Conservation (phyloP, 108 stramenopile species). For the Skeletonema grethae region DNA sequence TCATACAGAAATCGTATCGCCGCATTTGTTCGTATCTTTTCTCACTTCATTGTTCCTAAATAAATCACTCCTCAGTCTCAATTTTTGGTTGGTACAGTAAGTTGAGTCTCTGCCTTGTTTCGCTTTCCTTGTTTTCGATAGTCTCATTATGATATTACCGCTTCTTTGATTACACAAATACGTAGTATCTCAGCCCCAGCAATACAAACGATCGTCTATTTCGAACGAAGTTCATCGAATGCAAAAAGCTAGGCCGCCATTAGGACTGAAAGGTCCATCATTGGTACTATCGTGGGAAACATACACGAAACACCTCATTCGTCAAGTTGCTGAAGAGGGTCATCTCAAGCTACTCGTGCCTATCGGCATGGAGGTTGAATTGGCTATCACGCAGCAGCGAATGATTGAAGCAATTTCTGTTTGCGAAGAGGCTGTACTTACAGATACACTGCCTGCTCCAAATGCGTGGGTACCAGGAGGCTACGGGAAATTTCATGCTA, state of each 20-base stretch:
- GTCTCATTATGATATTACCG: neutral
- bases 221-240: conserved; percentile 37
- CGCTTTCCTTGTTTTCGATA: no score
- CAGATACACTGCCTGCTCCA: conserved; percentile 45
- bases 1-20: neutral
- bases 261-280: conserved; percentile 35
- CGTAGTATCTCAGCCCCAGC: neutral
- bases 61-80: conserved; percentile 6
- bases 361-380: conserved; percentile 48
- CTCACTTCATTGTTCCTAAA: neutral
- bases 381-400: conserved; percentile 25
- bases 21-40: neutral
- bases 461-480: conserved; percentile 55
- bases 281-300: conserved; percentile 40
- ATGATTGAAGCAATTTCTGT: conserved; percentile 37
- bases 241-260: conserved; percentile 40
- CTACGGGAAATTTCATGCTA: conserved; percentile 38
- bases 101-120: neutral
- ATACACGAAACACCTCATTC: conserved; percentile 49
- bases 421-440: conserved; percentile 20
- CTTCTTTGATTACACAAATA: neutral
- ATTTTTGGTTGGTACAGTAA: conserved; percentile 52
- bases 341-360: conserved; percentile 35
- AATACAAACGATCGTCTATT: conserved; percentile 25
- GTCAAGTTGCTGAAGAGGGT: conserved; percentile 44